Conservation (phyloP, 441 rosid species). For the Arabidopsis hybrid region DNA sequence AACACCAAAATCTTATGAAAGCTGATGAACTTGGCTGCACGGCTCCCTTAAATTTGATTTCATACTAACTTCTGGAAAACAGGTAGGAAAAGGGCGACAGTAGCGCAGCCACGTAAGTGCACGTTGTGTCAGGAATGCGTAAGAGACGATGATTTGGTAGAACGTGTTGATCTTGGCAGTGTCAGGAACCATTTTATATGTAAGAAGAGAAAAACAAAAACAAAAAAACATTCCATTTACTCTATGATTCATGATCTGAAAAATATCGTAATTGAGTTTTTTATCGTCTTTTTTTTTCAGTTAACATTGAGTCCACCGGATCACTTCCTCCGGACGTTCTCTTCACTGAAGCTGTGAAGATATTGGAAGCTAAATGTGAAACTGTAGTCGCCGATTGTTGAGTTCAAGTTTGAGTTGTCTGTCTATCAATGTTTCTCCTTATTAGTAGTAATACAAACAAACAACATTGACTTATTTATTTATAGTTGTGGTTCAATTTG, state of each 20-base stretch:
- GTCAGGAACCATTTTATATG: conserved; percentile 92
- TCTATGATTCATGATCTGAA: neutral
- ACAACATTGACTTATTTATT: neutral
- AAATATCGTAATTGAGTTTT: neutral
- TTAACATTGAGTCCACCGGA: conserved; percentile 91
- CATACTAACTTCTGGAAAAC: conserved; percentile 34
- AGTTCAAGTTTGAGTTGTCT: conserved; percentile 26
- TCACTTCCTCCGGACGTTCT: conserved; percentile 81
- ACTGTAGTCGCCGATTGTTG: conserved; percentile 51
- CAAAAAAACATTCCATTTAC: neutral
- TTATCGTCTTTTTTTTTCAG: conserved; percentile 46
- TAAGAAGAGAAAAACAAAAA: conserved; percentile 48
- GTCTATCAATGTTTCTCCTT: conserved; percentile 2
- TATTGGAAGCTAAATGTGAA: conserved; percentile 89
- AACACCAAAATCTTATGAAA: neutral
- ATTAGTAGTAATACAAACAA: neutral
- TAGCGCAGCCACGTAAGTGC: conserved; percentile 80
- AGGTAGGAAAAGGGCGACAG: conserved; percentile 85
- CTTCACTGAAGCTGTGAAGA: conserved; percentile 92
- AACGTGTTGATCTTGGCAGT: conserved; percentile 66
- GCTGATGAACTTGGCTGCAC: neutral
- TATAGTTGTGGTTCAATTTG: conserved; percentile 1
- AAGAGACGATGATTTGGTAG: conserved; percentile 31
- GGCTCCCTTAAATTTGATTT: neutral
- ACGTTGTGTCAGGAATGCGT: conserved; percentile 72